These are phyloP conservation scores for Asterophora lycoperdoides DNA, from an alignment of 768 basidiomycete species.

Conservation along the genomic window DNA sequence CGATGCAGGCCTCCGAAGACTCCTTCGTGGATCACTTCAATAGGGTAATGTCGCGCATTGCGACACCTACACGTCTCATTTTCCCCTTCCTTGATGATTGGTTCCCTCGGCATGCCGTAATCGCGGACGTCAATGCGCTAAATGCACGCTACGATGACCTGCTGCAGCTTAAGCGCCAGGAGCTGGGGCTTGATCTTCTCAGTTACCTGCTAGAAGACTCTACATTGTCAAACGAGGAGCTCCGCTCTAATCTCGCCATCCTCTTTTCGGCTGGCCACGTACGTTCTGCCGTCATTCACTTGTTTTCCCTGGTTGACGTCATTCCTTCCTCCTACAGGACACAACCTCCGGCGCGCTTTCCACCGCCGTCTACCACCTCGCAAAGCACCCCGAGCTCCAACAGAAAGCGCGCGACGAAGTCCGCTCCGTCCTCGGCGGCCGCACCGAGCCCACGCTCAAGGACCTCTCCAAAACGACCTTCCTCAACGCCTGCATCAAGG, in stretches of 20 bases:
- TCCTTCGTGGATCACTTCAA: conserved; percentile 35
- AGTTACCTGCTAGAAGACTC: conserved; percentile 33
- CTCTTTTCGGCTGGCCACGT: conserved; percentile 40
- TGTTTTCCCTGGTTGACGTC: background rate
- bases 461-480: conserved; percentile 27
- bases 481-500: conserved; percentile 35
- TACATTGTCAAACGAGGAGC: conserved; percentile 29
- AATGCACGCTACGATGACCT: conserved; percentile 24
- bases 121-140: conserved; percentile 27
- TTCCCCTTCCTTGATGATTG: conserved; percentile 27
- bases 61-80: conserved; percentile 30
- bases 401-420: conserved; percentile 33
- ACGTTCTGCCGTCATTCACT: conserved; percentile 2
- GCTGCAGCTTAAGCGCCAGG: conserved; percentile 24
- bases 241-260: conserved; percentile 33
- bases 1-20: conserved; percentile 26
- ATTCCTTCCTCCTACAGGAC: conserved; percentile 21
- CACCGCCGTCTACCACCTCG: conserved; percentile 32
- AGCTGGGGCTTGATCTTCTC: conserved; percentile 31
- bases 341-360: conserved; percentile 38
- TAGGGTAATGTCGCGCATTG: conserved; percentile 31
- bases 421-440: conserved; percentile 22
- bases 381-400: conserved; percentile 34
- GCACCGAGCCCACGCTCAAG: conserved; percentile 26
- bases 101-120: conserved; percentile 26